Evolutionary conservation across 148 eudicot genomes (phyloP).

Genomic region (Nepenthes mirabilis): DNA sequence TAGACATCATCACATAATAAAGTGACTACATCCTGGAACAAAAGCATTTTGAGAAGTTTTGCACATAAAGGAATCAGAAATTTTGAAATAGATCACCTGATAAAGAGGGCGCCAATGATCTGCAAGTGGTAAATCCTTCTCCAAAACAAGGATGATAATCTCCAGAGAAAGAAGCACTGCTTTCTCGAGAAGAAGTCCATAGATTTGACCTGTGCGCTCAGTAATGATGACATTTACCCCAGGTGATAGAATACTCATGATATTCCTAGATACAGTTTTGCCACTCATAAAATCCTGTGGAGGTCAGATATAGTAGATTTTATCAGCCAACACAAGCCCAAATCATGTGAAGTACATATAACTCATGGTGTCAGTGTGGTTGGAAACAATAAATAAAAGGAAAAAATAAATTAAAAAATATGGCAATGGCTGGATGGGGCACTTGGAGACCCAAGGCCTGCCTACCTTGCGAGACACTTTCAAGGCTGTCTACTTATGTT

Average conservation of each 20-base stretch:
- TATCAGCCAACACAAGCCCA: background rate
- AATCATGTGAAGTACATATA: background rate
- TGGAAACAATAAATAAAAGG: too few relatives aligned
- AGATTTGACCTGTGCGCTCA: conserved; percentile 66
- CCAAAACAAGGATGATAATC: conserved; percentile 64
- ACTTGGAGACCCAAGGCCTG: too few relatives aligned
- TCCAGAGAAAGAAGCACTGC: conserved; percentile 77
- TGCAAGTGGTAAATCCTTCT: conserved; percentile 65
- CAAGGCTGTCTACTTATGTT: too few relatives aligned
- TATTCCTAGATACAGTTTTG: conserved; percentile 72
- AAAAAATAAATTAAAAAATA: too few relatives aligned
- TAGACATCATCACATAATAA: too few relatives aligned
- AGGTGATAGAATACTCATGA: conserved; percentile 74
- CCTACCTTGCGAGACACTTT: too few relatives aligned
- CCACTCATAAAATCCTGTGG: conserved; percentile 99
- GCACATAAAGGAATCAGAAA: background rate
- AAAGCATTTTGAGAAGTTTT: background rate
- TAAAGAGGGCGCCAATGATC: conserved; percentile 94
- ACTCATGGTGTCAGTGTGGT: too few relatives aligned
- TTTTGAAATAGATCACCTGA: conserved; percentile 41
- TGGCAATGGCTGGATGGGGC: too few relatives aligned
- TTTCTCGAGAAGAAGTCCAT: conserved; percentile 74
- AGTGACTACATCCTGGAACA: too few relatives aligned
- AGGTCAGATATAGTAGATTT: background rate
- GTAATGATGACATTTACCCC: conserved; percentile 68